phyloP scores from a whole-genome alignment of 495 filamentous ascomycete genomes.

The Aspergillus saccharolyticus region DNA sequence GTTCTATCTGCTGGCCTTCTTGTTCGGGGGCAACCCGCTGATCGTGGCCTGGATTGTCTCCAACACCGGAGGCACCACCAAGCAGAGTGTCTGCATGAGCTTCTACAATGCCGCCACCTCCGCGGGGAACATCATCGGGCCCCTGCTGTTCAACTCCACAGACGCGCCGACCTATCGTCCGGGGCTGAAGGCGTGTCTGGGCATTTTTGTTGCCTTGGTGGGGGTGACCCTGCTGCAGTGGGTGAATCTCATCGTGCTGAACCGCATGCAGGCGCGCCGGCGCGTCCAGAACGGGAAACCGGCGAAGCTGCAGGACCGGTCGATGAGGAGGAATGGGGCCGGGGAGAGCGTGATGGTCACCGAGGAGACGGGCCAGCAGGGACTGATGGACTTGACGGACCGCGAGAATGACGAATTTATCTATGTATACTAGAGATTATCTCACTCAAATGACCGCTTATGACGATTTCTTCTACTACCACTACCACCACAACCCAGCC shows the following conservation, averaged over 20 bases:
- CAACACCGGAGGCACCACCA: slow-evolving; percentile 47
- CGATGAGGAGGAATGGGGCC: slow-evolving; percentile 40
- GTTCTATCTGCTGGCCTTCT: slow-evolving; percentile 59
- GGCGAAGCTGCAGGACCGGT: slow-evolving; percentile 49
- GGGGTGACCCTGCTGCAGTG: slow-evolving; percentile 48
- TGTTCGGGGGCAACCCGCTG: slow-evolving; percentile 50
- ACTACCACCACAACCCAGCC: no score
- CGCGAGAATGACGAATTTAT: background rate
- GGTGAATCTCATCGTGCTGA: slow-evolving; percentile 47
- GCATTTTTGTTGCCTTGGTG: slow-evolving; percentile 50
- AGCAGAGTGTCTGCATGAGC: slow-evolving; percentile 51
- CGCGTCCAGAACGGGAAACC: slow-evolving; percentile 55
- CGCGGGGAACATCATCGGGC: slow-evolving; percentile 46
- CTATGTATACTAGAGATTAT: background rate
- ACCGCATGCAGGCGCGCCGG: slow-evolving; percentile 46
- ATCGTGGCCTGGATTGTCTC: slow-evolving; percentile 48
- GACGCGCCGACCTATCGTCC: slow-evolving; percentile 49
- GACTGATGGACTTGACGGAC: background rate
- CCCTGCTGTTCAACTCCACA: slow-evolving; percentile 38
- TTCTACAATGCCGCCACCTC: slow-evolving; percentile 40
- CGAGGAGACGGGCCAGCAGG: slow-evolving; percentile 10
- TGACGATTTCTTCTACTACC: no score
- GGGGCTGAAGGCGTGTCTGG: slow-evolving; percentile 50
- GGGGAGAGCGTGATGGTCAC: slow-evolving; percentile 1
- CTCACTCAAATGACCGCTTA: no score